Percentiles rank a stretch among this genome's conserved stretches.
phyloP scores from a whole-genome alignment of 129 eudicot species.

The Centrapalus pauciflorus region DNA sequence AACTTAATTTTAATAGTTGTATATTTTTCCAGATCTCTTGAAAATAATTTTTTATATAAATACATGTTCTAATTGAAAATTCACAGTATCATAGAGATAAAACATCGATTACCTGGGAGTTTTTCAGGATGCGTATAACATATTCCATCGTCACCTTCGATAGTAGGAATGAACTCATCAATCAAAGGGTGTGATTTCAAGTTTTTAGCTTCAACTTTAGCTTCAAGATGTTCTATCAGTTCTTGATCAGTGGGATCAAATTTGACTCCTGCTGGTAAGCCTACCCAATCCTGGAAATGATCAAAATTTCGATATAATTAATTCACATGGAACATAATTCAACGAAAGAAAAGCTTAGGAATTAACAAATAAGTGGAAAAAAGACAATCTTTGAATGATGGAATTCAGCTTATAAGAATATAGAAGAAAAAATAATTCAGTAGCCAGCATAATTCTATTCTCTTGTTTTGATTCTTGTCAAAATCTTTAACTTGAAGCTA shows the following conservation, averaged over 20 bases:
- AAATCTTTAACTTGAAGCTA: conserved; percentile 54
- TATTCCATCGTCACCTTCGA: conserved; percentile 98
- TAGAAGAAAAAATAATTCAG: conserved; percentile 5
- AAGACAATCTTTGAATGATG: conserved; percentile 19
- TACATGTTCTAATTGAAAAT: too few relatives aligned
- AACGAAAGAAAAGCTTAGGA: background rate
- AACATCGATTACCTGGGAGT: conserved; percentile 64
- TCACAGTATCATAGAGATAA: too few relatives aligned
- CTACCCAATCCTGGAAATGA: conserved; percentile 84
- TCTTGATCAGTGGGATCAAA: conserved; percentile 99
- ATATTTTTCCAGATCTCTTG: too few relatives aligned
- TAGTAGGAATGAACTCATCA: conserved; percentile 92
- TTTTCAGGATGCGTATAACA: conserved; percentile 98
- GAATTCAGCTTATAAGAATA: conserved; percentile 2
- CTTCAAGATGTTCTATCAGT: conserved; percentile 90
- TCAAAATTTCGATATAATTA: background rate
- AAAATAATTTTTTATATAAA: too few relatives aligned
- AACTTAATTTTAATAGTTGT: too few relatives aligned
- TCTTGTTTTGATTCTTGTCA: conserved; percentile 45
- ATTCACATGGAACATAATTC: background rate
- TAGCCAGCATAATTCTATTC: conserved; percentile 38
- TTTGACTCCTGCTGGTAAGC: conserved; percentile 97
- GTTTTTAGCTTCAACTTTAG: conserved; percentile 78
- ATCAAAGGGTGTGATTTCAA: conserved; percentile 85
- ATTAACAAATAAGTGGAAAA: conserved; percentile 13